A percentile compares a stretch with the other conserved stretches of the same genome.
Conservation (phyloP, 108 stramenopile species). For the Cyclotella baltica region DNA sequence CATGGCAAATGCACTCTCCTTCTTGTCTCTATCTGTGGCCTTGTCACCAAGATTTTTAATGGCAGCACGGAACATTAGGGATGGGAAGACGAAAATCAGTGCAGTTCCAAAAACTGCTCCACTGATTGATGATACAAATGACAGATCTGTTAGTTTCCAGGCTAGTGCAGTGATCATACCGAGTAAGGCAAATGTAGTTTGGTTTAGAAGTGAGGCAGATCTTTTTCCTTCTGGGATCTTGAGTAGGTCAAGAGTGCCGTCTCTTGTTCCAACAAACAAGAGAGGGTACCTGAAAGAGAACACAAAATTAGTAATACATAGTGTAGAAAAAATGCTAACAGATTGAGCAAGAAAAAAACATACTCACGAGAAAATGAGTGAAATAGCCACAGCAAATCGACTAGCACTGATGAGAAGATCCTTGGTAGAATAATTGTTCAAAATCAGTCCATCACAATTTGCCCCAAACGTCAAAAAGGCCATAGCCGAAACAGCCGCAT, state of each 20-base stretch:
- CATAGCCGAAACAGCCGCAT: constrained; percentile 79
- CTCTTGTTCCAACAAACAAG: constrained; percentile 82
- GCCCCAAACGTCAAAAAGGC: constrained; percentile 95
- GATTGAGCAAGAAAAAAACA: not conserved
- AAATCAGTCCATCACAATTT: constrained; percentile 85
- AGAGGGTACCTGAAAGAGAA: constrained; percentile 59
- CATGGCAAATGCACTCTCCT: constrained; percentile 73
- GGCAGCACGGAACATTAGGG: constrained; percentile 68
- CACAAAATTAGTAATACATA: not conserved
- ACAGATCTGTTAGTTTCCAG: constrained; percentile 77
- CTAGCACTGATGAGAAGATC: constrained; percentile 89
- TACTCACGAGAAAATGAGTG: constrained; percentile 76
- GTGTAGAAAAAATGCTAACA: not conserved
- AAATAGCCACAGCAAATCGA: constrained; percentile 91
- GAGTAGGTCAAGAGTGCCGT: constrained; percentile 85
- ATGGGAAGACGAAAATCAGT: constrained; percentile 52
- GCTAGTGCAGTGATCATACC: constrained; percentile 73
- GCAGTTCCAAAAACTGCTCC: constrained; percentile 95
- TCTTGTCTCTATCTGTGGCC: constrained; percentile 56
- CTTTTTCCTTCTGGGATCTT: constrained; percentile 68
- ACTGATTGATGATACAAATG: constrained; percentile 91
- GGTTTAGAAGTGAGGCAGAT: constrained; percentile 58
- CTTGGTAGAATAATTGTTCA: constrained; percentile 93
- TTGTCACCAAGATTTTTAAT: constrained; percentile 73
- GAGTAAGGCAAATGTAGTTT: constrained; percentile 68